Base-by-base conservation (phyloP, 352 stramenopile genomes). In the Globisporangium mamillatum region DNA sequence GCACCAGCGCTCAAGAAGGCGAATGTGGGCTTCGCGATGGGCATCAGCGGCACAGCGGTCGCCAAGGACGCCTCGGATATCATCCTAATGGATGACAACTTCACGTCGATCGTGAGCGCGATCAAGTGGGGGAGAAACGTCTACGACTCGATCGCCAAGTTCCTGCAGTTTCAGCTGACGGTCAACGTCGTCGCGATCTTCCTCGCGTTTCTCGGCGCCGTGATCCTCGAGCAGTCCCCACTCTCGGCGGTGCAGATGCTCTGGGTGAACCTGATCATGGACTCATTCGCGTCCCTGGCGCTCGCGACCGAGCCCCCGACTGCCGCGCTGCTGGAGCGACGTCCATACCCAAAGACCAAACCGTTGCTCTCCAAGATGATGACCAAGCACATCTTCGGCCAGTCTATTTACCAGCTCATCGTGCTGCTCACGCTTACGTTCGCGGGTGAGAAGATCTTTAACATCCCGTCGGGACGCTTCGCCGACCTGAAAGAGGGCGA, bases 211-310 rank as follows among this genome's bases (percentile, higher is more conserved):
- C 54, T 99, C 24, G 91, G 90, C 6, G 92, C 95, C 20, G 74
- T 91, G 7, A 80, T 90, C 22, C 62, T 92, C 0, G 80, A 92
- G 63, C 79, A 91, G 63, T 92, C 86, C n/a, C 95, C 96, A 1
- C 79, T 99, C 16, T 98, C 92, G 50, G 94, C 97, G 8, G 91
- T 99, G 7, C 97, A 99, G 76, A 92, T 99, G 84, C 80, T 99
- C 0, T 99, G 97, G 97, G 95, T 99, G 54, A 99, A 99, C 72
- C 80, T 99, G 20, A 99, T 99, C 75, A 99, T 99, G 96, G 97
- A 99, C 74, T 98, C 95, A 7, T 98, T 99, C 70, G 97, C 95
- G 22, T 97, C 96, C 14, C 72, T 99, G 22, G 96, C 97, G 5
- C 83, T 99, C 20, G 97, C 94, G 27, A 99, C 97, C 1, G 97